These are phyloP conservation scores for Bacterosira constricta DNA, from an alignment of 108 stramenopile species.

Conservation along the genomic window DNA sequence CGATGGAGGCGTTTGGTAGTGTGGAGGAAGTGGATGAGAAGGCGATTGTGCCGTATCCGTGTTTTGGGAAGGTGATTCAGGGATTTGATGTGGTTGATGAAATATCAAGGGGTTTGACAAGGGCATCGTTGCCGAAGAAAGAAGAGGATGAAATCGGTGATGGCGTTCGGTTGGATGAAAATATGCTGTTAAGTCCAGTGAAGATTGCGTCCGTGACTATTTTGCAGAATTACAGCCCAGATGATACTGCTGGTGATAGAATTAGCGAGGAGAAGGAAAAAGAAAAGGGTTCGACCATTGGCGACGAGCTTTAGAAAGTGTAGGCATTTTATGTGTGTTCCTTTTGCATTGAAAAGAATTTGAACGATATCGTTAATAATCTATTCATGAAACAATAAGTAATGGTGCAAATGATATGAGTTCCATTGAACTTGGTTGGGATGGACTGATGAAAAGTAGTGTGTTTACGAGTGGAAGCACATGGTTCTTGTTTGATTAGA, in stretches of 20 bases:
- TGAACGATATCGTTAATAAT: too few relatives aligned
- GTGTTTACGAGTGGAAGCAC: too few relatives aligned
- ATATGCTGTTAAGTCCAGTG: conserved; percentile 35
- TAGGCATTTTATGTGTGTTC: not conserved
- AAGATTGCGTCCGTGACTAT: conserved; percentile 38
- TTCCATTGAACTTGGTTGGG: too few relatives aligned
- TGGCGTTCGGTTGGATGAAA: conserved; percentile 3
- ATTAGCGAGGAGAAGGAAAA: not conserved
- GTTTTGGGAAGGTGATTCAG: conserved; percentile 87
- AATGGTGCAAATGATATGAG: too few relatives aligned
- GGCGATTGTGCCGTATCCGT: conserved; percentile 85
- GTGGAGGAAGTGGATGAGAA: conserved; percentile 10
- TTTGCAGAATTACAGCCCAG: conserved; percentile 16
- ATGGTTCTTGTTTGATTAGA: too few relatives aligned
- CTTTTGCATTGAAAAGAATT: too few relatives aligned
- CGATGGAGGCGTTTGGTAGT: conserved; percentile 44
- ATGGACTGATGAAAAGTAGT: too few relatives aligned
- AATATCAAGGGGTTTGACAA: conserved; percentile 43
- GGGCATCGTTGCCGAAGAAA: conserved; percentile 27
- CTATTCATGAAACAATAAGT: too few relatives aligned
- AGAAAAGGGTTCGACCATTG: not conserved
- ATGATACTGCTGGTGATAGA: not conserved
- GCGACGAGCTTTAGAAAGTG: not conserved
- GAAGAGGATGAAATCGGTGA: conserved; percentile 1
- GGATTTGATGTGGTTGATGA: conserved; percentile 71